phyloP scores from a whole-genome alignment of 202 grass and related monocot species.

The Saccharum hybrid region DNA sequence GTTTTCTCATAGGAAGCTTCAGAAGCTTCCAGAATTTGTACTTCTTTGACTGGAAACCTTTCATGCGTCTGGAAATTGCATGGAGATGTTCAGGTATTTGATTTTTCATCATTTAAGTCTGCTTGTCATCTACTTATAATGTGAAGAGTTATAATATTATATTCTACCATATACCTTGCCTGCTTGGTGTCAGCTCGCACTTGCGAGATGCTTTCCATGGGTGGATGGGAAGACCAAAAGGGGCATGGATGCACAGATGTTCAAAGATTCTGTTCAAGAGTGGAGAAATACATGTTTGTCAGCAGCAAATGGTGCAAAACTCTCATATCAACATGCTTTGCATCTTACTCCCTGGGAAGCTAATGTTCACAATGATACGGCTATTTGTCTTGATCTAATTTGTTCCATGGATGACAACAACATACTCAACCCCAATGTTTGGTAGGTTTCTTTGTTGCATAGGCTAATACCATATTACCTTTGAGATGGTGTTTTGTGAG shows the following conservation, averaged over 20 bases:
- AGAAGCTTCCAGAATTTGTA: conserved; percentile 68
- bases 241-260: conserved; percentile 52
- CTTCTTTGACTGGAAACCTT: conserved; percentile 68
- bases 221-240: conserved; percentile 45
- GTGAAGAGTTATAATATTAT: conserved; percentile 41
- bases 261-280: conserved; percentile 60
- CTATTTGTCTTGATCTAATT: conserved; percentile 77
- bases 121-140: conserved; percentile 24
- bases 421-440: conserved; percentile 46
- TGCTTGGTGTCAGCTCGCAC: conserved; percentile 66
- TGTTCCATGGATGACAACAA: conserved; percentile 55
- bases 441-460: conserved; percentile 66
- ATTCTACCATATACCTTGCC: conserved; percentile 21
- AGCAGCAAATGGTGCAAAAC: conserved; percentile 70
- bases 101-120: conserved; percentile 27
- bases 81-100: conserved; percentile 80
- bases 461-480: conserved; percentile 22
- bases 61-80: conserved; percentile 94
- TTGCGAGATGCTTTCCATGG: conserved; percentile 91
- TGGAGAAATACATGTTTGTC: conserved; percentile 74
- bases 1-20: conserved; percentile 75
- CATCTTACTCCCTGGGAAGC: conserved; percentile 85
- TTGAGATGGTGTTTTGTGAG: conserved; percentile 21
- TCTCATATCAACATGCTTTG: conserved; percentile 82
- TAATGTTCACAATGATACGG: conserved; percentile 89